Evolutionary conservation across 495 filamentous ascomycete genomes (phyloP).

Genomic region (Mytilinidion resinicola): DNA sequence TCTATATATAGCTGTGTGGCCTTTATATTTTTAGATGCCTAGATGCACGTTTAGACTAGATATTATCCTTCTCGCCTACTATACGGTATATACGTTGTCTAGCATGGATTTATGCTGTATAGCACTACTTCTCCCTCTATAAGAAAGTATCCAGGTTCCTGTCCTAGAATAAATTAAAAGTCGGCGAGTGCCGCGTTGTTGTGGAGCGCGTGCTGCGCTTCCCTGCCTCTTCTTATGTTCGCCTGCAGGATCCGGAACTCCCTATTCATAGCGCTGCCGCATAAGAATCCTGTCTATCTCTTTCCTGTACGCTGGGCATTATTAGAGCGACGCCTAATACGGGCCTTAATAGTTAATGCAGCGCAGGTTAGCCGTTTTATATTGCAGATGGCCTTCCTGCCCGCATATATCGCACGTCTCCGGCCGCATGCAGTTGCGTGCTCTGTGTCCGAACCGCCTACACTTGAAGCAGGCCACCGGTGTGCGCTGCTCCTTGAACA

Average conservation of each 20-base stretch:
- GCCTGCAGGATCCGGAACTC: conserved; percentile 11
- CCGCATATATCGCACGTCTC: conserved; percentile 19
- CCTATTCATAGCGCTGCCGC: not conserved
- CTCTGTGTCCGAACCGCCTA: conserved; percentile 14
- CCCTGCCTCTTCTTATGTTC: too few species aligned
- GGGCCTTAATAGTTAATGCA: conserved; percentile 10
- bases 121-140: conserved; percentile 11
- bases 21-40: not conserved
- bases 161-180: conserved; percentile 19
- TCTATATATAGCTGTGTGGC: conserved; percentile 1
- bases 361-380: conserved; percentile 10
- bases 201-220: conserved; percentile 12
- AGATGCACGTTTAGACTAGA: not conserved
- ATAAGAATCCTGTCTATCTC: conserved; percentile 10
- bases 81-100: conserved; percentile 8
- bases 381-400: conserved; percentile 17
- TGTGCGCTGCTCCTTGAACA: conserved; percentile 15
- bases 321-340: conserved; percentile 6
- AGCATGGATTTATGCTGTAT: conserved; percentile 8
- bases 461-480: conserved; percentile 16
- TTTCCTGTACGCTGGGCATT: conserved; percentile 13
- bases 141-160: conserved; percentile 16
- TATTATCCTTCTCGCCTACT: not conserved
- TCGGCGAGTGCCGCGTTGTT: conserved; percentile 9
- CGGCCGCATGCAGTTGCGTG: conserved; percentile 9